Conservation (phyloP, 768 basidiomycete genomes). For the Boletus rex-veris region DNA sequence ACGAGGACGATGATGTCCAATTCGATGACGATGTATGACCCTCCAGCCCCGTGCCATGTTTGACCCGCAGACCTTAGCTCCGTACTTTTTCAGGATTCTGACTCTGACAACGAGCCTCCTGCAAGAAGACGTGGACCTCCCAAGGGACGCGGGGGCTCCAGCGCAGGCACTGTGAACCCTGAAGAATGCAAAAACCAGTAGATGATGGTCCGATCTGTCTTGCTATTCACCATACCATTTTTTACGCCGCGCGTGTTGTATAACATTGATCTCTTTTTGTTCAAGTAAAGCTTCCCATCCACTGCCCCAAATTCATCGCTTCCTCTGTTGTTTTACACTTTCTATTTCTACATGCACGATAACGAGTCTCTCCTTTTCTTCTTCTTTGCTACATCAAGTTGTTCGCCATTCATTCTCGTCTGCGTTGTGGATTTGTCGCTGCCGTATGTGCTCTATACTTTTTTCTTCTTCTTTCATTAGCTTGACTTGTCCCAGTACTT, state of each 20-base stretch:
- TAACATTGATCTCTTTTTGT: conserved; percentile 11
- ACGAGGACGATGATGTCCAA: conserved; percentile 46
- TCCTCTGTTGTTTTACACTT: neutral
- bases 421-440: conserved; percentile 9
- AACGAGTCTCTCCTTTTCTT: neutral
- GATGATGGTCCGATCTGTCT: conserved; percentile 12
- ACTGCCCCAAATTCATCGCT: neutral
- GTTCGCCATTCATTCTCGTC: neutral
- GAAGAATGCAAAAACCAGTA: conserved; percentile 95
- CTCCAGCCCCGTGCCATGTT: conserved; percentile 9
- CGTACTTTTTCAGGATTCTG: conserved; percentile 50
- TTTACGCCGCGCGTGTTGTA: conserved; percentile 9
- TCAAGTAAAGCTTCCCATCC: conserved; percentile 8
- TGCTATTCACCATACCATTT: conserved; percentile 19
- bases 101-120: conserved; percentile 63
- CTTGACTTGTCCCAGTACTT: conserved; percentile 15
- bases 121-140: conserved; percentile 55
- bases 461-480: neutral
- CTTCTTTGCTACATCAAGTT: neutral
- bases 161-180: conserved; percentile 46
- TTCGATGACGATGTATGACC: conserved; percentile 58
- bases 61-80: conserved; percentile 18
- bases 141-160: conserved; percentile 49
- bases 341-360: neutral
- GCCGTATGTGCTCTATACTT: conserved; percentile 11